Conservation (phyloP, 2,329 filamentous ascomycete genomes). For the Madurella mycetomatis region DNA sequence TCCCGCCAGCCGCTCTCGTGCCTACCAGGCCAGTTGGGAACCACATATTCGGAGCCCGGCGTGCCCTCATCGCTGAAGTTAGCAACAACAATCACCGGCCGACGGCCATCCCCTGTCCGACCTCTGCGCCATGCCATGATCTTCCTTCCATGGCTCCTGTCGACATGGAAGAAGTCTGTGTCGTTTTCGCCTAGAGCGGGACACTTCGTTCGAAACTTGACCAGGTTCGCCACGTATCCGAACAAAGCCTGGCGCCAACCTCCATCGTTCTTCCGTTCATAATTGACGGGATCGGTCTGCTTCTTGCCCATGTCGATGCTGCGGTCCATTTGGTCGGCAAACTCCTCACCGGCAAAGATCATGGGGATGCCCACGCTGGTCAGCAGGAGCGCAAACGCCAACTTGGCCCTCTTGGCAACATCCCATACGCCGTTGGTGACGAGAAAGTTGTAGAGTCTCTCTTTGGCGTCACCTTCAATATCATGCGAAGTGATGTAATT, state of each 20-base stretch:
- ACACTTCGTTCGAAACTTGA: conserved; percentile 22
- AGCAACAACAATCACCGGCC: conserved; percentile 22
- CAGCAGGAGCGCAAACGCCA: conserved; percentile 25
- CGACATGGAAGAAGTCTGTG: conserved; percentile 25
- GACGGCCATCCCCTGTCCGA: not conserved
- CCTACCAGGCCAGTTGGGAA: conserved; percentile 24
- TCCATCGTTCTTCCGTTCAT: conserved; percentile 21
- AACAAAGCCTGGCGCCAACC: conserved; percentile 24
- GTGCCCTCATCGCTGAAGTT: conserved; percentile 25
- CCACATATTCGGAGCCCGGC: conserved; percentile 20
- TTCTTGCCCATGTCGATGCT: conserved; percentile 24
- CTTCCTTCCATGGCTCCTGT: conserved; percentile 15
- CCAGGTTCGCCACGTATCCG: conserved; percentile 22
- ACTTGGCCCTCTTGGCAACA: conserved; percentile 17
- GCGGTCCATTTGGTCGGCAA: conserved; percentile 26
- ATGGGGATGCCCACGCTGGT: conserved; percentile 28
- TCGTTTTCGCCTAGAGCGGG: conserved; percentile 25
- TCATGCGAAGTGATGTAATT: conserved; percentile 29
- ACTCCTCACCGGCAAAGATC: conserved; percentile 30
- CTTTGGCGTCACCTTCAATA: conserved; percentile 26
- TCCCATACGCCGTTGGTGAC: conserved; percentile 19
- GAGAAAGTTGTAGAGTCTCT: conserved; percentile 25
- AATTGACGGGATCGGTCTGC: conserved; percentile 28
- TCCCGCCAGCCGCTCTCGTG: conserved; percentile 22
- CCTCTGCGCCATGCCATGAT: conserved; percentile 25